These are phyloP conservation scores for Phytophthora fragariaefolia DNA, from an alignment of 352 stramenopile species.

Conservation along the genomic window DNA sequence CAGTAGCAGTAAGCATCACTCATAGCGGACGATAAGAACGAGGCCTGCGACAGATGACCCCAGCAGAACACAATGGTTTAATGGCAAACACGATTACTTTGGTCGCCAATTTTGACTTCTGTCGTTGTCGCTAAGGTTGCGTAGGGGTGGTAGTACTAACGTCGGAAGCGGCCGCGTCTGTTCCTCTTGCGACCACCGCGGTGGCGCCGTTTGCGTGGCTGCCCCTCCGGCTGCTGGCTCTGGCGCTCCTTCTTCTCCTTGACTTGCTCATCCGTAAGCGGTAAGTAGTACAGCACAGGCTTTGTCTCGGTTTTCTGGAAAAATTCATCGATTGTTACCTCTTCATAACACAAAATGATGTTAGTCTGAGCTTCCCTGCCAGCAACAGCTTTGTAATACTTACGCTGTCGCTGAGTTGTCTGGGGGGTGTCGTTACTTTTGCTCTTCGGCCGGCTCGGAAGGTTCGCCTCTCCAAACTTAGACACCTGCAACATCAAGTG, in stretches of 20 bases:
- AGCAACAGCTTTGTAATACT: background rate
- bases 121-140: constrained; percentile 2
- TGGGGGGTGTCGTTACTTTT: constrained; percentile 29
- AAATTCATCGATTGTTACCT: constrained; percentile 71
- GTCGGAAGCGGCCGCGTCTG: constrained; percentile 34
- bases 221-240: constrained; percentile 23
- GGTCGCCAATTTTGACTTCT: constrained; percentile 3
- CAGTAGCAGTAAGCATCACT: constrained; percentile 25
- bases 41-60: constrained; percentile 21
- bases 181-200: constrained; percentile 45
- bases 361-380: background rate
- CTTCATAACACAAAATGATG: constrained; percentile 15
- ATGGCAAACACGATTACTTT: constrained; percentile 25
- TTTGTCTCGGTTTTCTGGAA: constrained; percentile 83
- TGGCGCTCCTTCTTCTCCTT: constrained; percentile 43
- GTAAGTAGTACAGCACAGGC: constrained; percentile 84
- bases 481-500: constrained; percentile 25
- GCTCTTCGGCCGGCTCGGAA: constrained; percentile 29
- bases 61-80: constrained; percentile 10
- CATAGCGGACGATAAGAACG: constrained; percentile 19
- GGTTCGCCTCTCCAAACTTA: constrained; percentile 31
- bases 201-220: constrained; percentile 39
- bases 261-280: constrained; percentile 76
- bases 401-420: constrained; percentile 31
- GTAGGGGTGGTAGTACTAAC: constrained; percentile 22